Base-by-base conservation (phyloP, 75 land plant genomes). In the Gnetum montanum region DNA sequence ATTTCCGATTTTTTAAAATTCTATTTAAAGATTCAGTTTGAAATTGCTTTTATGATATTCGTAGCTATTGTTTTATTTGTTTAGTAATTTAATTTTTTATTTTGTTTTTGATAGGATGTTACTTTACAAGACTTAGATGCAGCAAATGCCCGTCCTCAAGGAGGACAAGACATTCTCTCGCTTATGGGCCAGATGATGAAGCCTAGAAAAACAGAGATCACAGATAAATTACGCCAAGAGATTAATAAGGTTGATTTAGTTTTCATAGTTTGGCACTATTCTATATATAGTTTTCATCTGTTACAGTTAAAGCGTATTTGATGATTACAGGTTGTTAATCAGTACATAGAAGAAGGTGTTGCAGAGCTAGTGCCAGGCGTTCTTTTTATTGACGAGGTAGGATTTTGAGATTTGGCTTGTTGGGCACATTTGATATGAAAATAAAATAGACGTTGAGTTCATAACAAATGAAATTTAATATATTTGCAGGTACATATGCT, bases 131-230 rank as follows among this genome's bases (percentile, higher is more conserved):
- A 94, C 52, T 67, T 94, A 49, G 98, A 94, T 90, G 98, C 98
- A 62, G 96, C 98, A 61, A 94, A 94, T 94, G 98, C 98, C 36
- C 84, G 91, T 11, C 98, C 98, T 48, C 96, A 90, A 81, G 98
- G 98, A 31, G 98, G 98, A 6, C 96, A 94, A 69, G 98, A 94
- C 66, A 89, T 94, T 65, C 51, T 94, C 31, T 94, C 98, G 26
- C 65, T 94, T 34, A 94, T 94, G 98, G 96, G 98, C 24, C 98
- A 94, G 62, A 94, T 94, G 98, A 94, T 94, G 98, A 94, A 94
- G 62, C 98, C 98, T 19, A 68, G 86, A 28, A 94, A 90, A 72
- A 94, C 98, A 35, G 98, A 94, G 78, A 89, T 94, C 44, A 94
- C 98, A 46, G 98, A 94, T 28, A 90, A 90, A 56, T 51, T 94